These are phyloP conservation scores for Bryoerythrophyllum caledonicum DNA, from an alignment of 225 moss, liverwort and hornwort species.

Conservation along the genomic window DNA sequence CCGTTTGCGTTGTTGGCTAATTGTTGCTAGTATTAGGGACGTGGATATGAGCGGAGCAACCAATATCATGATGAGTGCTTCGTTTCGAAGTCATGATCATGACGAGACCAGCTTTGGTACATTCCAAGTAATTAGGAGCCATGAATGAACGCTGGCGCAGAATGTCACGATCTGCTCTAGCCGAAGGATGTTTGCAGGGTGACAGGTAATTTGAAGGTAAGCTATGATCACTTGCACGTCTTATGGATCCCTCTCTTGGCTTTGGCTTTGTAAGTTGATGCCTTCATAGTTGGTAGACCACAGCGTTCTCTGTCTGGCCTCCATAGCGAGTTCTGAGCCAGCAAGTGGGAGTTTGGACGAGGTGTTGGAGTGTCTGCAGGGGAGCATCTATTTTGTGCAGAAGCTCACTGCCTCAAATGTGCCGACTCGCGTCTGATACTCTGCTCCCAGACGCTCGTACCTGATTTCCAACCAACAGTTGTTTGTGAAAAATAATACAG, in stretches of 20 bases:
- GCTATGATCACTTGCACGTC: not conserved
- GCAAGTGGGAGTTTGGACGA: not conserved
- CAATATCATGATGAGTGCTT: not conserved
- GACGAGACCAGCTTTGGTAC: not conserved
- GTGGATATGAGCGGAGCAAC: not conserved
- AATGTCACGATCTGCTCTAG: not conserved
- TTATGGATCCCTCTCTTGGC: not conserved
- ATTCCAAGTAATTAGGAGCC: not conserved
- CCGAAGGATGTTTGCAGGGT: not conserved
- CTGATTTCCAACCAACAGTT: too few species aligned
- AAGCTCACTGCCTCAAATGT: conserved; percentile 18
- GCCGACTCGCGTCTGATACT: not conserved
- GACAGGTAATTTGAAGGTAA: not conserved
- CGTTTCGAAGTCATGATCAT: not conserved
- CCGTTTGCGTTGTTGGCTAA: not conserved
- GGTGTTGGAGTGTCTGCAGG: not conserved
- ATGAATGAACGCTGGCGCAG: not conserved
- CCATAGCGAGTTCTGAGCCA: not conserved
- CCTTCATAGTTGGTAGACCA: not conserved
- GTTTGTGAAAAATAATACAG: too few species aligned
- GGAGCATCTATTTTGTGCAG: not conserved
- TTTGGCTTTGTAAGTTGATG: not conserved
- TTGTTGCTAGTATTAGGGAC: not conserved
- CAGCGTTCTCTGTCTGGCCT: not conserved
- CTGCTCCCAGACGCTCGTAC: not conserved